Base-by-base conservation (phyloP, 2,329 filamentous ascomycete species). In the Dactylellina cionopaga region DNA sequence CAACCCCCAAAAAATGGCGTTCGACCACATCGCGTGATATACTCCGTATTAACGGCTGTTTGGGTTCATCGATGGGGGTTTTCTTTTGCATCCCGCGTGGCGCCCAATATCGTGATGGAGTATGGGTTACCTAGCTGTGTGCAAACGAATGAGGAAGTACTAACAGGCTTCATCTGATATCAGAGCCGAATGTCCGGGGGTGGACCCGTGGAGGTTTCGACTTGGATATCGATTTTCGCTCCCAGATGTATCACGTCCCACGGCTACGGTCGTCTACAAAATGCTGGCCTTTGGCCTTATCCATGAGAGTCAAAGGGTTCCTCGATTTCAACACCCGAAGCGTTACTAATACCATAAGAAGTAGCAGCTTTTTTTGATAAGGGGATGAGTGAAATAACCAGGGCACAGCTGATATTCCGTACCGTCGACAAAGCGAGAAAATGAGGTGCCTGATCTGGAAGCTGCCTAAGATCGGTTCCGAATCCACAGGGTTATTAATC, bases 41-140 rank as follows among this genome's bases (percentile, higher is more conserved):
- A 13, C 1, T n/a, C 44, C 46, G 56, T 60, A 60, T 35, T 44
- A 10, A 25, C 22, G 6, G 1, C 29, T 46, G 24, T 59, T 19
- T 49, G 35, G 4, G 25, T 31, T 27, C 5, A 41, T 5, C 31
- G 13, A 27, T 39, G 33, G 35, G 33, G 51, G 17, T 22, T 6
- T 51, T 11, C 10, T 51, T 35, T 54, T 31, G 10, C 1, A 47
- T 65, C 49, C 60, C 49, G 58, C 58, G 27, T n/a, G n/a, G n/a
- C n/a, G n/a, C n/a, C n/a, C n/a, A n/a, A n/a, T n/a, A 33, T 25
- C 43, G 58, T 43, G 68, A 58, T 43, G 46, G n/a, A n/a, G 65
- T 64, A 65, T 72, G 59, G 68, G 59, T 58, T 72, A 72, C 68
- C 68, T 72, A 72, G 68, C 68, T 72, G 68, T 72, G 43, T 22